Evolutionary conservation across 495 filamentous ascomycete species (phyloP), one percentile per base, ranked within the genome.

Genomic region (Opeltia flavorubescens): DNA sequence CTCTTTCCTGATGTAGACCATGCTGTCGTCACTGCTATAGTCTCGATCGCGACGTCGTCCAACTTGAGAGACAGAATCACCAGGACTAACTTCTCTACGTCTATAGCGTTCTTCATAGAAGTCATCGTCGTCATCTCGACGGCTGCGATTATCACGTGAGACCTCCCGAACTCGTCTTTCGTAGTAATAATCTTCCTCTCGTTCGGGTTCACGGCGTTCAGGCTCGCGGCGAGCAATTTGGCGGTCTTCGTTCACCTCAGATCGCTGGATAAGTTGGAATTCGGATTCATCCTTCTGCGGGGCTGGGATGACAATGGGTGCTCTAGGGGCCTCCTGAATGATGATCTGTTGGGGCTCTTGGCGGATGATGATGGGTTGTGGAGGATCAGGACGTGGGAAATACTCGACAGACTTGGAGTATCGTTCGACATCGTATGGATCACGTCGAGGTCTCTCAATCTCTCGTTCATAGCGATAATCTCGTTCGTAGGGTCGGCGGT

Each of bases 261-360:
- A 72, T 41, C 80, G 78, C 39, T 81, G 72, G 48, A 86, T 72
- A 46, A 87, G 61, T 43, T 82, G 80, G 54, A 77, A 83, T 4
- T 75, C 71, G 38, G 80, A 75, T 50, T 87, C 79, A 28, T 80
- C 69, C 23, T 71, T 44, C 38, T 28, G 51, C 9, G 44, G 69
- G 28, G 57, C 55, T 31, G 71, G 74, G 31, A 83, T 56, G 43
- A 88, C 76, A 48, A 86, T 67, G 6, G 78, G 78, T 39, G 77
- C 67, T 40, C 75, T 78, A n/a, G 80, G 77, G 4, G 75, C 71
- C 68, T 88, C 79, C 58, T 83, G 75, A 50, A 87, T 71, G 55
- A 87, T 81, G 64, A 89, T 76, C 57, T 75, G 75, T 54, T 84
- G 79, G 36, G 68, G 70, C 55, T 86, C 75, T 36, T 77, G 77